Evolutionary conservation across 371 early-diverging fungal genomes (phyloP).

Genomic region (Parasitella parasitica): DNA sequence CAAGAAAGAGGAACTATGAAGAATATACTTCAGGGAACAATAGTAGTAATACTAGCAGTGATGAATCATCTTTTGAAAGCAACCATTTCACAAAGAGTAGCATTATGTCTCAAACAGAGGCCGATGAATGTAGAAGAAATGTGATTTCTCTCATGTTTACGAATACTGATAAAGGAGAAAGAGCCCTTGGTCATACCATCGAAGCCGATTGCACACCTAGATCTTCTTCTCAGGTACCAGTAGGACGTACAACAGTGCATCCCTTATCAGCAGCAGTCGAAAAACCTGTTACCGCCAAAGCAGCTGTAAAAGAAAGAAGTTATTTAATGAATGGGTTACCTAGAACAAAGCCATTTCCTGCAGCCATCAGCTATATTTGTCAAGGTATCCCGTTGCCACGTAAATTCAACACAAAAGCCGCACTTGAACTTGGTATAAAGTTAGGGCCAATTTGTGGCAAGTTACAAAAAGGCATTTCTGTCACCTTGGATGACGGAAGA

Average conservation of each 20-base stretch:
- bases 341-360: slow-evolving; percentile 37
- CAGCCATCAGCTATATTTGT: slow-evolving; percentile 73
- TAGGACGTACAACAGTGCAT: slow-evolving; percentile 11
- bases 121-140: slow-evolving; percentile 31
- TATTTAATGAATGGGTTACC: slow-evolving; percentile 41
- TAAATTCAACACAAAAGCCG: slow-evolving; percentile 79
- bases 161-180: slow-evolving; percentile 15
- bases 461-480: slow-evolving; percentile 69
- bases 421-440: slow-evolving; percentile 72
- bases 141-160: slow-evolving; percentile 51
- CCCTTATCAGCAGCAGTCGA: slow-evolving; percentile 8
- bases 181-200: slow-evolving; percentile 34
- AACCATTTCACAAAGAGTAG: not conserved
- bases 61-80: not conserved
- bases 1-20: slow-evolving; percentile 14
- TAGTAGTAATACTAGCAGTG: not conserved
- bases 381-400: slow-evolving; percentile 78
- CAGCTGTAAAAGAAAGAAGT: slow-evolving; percentile 1
- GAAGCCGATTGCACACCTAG: slow-evolving; percentile 42
- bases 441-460: slow-evolving; percentile 72
- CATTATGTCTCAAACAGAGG: slow-evolving; percentile 14
- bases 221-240: too few relatives aligned
- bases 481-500: slow-evolving; percentile 69
- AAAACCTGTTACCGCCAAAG: not conserved
- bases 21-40: not conserved